phyloP scores from a whole-genome alignment of 306 rosid genomes.

The Astragalus membranaceus region DNA sequence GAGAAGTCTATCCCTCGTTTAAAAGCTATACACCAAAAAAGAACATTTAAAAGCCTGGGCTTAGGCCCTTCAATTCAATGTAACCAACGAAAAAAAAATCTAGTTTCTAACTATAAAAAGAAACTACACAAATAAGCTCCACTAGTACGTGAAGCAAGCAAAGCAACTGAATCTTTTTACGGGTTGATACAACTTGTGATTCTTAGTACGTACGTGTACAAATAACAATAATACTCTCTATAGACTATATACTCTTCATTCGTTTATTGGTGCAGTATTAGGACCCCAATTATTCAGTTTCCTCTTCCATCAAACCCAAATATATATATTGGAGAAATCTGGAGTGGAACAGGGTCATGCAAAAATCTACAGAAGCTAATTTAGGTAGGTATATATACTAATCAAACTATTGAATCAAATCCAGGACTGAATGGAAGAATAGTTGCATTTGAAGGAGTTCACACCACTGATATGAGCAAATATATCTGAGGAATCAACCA shows the following conservation, averaged over 20 bases:
- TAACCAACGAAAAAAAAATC: background rate
- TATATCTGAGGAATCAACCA: slow-evolving; percentile 95
- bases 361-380: slow-evolving; percentile 43
- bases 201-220: slow-evolving; percentile 20
- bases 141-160: slow-evolving; percentile 15
- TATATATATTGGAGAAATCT: slow-evolving; percentile 16
- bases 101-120: slow-evolving; percentile 14
- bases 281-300: slow-evolving; percentile 54
- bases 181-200: slow-evolving; percentile 24
- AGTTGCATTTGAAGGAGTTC: slow-evolving; percentile 95
- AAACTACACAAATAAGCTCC: slow-evolving; percentile 22
- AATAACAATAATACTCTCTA: slow-evolving; percentile 9
- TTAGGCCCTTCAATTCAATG: background rate
- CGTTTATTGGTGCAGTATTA: slow-evolving; percentile 36
- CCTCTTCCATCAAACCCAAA: slow-evolving; percentile 34
- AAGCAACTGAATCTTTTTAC: background rate
- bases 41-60: background rate
- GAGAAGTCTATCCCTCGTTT: no score
- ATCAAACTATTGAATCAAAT: slow-evolving; percentile 35
- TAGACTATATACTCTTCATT: slow-evolving; percentile 31
- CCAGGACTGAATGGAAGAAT: slow-evolving; percentile 86
- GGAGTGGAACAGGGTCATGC: slow-evolving; percentile 51
- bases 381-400: background rate
- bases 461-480: slow-evolving; percentile 99
- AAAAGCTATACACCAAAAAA: background rate